A percentile compares a stretch with the other conserved stretches of the same genome.
phyloP scores from a whole-genome alignment of 495 filamentous ascomycete genomes.

The Pseudotulostoma volvatum region DNA sequence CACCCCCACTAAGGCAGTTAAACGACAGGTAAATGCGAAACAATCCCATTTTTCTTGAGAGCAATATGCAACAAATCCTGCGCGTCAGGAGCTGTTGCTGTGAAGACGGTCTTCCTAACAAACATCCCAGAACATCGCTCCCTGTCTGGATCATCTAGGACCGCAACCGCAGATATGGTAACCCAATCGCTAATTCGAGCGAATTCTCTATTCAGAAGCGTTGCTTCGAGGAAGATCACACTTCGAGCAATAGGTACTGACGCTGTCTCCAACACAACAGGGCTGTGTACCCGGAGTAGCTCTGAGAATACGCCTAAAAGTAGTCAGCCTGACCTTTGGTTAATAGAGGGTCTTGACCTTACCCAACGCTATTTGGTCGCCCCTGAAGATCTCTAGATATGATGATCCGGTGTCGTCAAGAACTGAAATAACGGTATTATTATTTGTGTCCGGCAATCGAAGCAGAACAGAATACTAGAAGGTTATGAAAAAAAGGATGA shows the following conservation, averaged over 20 bases:
- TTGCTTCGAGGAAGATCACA: not conserved
- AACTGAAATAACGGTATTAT: not conserved
- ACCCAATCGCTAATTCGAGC: not conserved
- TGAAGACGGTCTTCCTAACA: not conserved
- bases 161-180: not conserved
- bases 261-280: not conserved
- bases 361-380: too few relatives aligned
- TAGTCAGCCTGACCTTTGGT: not conserved
- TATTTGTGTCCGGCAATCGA: not conserved
- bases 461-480: not conserved
- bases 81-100: not conserved
- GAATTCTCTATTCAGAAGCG: not conserved
- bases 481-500: not conserved
- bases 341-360: too few relatives aligned
- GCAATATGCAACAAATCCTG: not conserved
- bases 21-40: not conserved
- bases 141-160: not conserved
- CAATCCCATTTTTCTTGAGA: not conserved
- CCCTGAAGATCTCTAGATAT: not conserved
- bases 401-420: not conserved
- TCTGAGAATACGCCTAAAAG: not conserved
- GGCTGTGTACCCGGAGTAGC: not conserved
- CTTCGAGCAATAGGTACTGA: not conserved
- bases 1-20: too few relatives aligned
- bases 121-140: not conserved